Percentiles rank a stretch among this genome's conserved stretches.
Evolutionary conservation across 345 rosid genomes (phyloP).

Genomic region (Camelina laxa): DNA sequence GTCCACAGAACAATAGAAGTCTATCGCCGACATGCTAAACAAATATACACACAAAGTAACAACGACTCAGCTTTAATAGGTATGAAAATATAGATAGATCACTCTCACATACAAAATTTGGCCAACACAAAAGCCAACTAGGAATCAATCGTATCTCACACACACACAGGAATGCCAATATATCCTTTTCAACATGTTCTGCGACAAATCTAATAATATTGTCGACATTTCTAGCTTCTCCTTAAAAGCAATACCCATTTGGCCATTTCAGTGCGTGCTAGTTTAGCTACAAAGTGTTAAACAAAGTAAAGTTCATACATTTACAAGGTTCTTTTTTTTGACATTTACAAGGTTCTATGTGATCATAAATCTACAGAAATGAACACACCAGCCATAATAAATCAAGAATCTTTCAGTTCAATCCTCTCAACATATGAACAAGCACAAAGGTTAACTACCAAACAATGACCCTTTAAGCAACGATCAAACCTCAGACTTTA

Average conservation of each 20-base stretch:
- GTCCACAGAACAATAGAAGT: slow-evolving; percentile 93
- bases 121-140: not conserved
- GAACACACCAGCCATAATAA: not conserved
- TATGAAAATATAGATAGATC: not conserved
- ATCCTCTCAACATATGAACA: not conserved
- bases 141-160: not conserved
- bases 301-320: not conserved
- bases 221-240: not conserved
- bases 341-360: not conserved
- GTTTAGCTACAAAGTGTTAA: not conserved
- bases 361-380: not conserved
- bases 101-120: not conserved
- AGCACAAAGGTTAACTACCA: not conserved
- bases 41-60: slow-evolving; percentile 5
- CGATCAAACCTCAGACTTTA: not conserved
- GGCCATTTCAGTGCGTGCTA: not conserved
- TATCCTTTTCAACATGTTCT: not conserved
- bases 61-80: not conserved
- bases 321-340: too few species aligned
- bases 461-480: not conserved
- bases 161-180: not conserved
- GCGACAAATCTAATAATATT: not conserved
- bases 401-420: slow-evolving; percentile 23
- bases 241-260: not conserved
- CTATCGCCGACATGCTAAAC: slow-evolving; percentile 91